phyloP scores from a whole-genome alignment of 805 yeast species.

The Starmerella roubikii region DNA sequence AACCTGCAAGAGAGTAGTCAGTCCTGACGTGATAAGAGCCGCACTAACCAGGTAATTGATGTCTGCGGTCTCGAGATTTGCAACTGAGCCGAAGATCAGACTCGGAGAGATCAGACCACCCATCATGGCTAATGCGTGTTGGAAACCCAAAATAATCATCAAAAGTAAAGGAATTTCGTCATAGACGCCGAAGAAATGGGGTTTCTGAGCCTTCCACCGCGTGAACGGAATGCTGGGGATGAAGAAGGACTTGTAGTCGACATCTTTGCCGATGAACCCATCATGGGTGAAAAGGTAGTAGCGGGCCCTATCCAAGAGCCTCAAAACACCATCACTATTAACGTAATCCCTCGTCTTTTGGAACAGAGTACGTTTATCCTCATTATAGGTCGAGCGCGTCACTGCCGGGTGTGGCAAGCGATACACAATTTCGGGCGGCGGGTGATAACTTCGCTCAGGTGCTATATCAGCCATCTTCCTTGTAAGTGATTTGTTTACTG shows the following conservation, averaged over 20 bases:
- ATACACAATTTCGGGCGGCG: too few species aligned
- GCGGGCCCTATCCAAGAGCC: conserved; percentile 1
- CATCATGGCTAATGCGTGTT: conserved; percentile 79
- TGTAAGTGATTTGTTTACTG: too few species aligned
- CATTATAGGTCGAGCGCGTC: conserved; percentile 1
- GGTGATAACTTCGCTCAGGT: conserved; percentile 1
- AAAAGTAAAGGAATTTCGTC: conserved; percentile 69
- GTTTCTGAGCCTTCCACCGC: conserved; percentile 45
- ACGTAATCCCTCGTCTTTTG: conserved; percentile 1
- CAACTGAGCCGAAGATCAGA: conserved; percentile 49
- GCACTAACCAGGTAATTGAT: conserved; percentile 60
- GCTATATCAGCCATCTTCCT: conserved; percentile 1
- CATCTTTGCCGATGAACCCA: conserved; percentile 56
- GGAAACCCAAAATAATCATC: conserved; percentile 69
- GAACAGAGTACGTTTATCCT: conserved; percentile 5
- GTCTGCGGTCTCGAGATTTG: conserved; percentile 38
- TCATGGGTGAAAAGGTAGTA: conserved; percentile 48
- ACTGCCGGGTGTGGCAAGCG: conserved; percentile 2
- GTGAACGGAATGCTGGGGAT: conserved; percentile 67
- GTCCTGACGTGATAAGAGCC: conserved; percentile 54
- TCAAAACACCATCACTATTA: not conserved
- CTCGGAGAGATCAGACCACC: conserved; percentile 88
- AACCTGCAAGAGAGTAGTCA: conserved; percentile 62
- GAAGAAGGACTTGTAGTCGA: conserved; percentile 68
- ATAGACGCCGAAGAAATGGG: conserved; percentile 57